Evolutionary conservation across 2,329 filamentous ascomycete genomes (phyloP).

Genomic region (Fusarium sp.): DNA sequence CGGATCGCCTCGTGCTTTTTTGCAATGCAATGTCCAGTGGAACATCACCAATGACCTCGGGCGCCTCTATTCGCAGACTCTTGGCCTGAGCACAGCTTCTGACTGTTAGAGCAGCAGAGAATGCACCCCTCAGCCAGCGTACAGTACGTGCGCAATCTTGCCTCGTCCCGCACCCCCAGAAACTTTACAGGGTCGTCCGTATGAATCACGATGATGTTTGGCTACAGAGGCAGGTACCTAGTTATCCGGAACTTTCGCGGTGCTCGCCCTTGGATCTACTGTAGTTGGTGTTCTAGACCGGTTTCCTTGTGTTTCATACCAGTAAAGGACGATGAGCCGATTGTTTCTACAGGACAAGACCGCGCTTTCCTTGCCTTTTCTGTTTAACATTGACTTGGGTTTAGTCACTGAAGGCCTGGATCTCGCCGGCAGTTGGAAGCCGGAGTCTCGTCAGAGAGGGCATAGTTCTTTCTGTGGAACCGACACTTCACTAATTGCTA

Average conservation of each 20-base stretch:
- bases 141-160: constrained; percentile 19
- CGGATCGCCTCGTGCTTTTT: constrained; percentile 26
- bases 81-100: constrained; percentile 5
- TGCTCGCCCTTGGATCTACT: background rate
- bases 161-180: constrained; percentile 18
- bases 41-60: constrained; percentile 14
- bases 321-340: constrained; percentile 7
- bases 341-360: constrained; percentile 1
- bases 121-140: background rate
- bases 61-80: constrained; percentile 16
- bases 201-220: constrained; percentile 26
- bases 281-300: background rate
- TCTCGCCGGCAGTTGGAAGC: constrained; percentile 7
- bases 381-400: background rate
- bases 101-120: background rate
- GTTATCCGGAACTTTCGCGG: constrained; percentile 2
- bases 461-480: constrained; percentile 4
- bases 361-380: background rate
- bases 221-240: background rate
- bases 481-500: background rate
- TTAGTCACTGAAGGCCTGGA: background rate
- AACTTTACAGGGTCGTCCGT: constrained; percentile 1
- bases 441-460: background rate
- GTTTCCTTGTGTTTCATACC: background rate
- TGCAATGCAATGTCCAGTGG: background rate